Percentiles rank a stretch among this genome's conserved stretches.
These are phyloP conservation scores for Colletotrichum karsti DNA, from an alignment of 2,329 filamentous ascomycete genomes.

Conservation along the genomic window DNA sequence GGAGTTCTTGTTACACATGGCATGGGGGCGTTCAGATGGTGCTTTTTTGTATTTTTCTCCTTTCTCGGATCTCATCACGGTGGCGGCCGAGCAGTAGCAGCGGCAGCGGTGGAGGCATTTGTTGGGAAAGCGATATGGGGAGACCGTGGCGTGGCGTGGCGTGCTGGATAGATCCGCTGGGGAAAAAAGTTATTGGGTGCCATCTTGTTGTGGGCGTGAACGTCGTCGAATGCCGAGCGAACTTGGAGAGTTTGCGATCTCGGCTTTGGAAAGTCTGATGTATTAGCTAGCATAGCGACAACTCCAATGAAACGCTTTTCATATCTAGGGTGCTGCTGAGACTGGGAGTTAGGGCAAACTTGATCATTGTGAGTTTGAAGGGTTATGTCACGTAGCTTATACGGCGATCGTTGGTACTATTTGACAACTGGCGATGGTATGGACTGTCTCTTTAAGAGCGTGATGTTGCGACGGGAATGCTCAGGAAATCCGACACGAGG, in stretches of 20 bases:
- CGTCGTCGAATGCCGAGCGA: conserved; percentile 4
- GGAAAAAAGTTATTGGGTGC: not conserved
- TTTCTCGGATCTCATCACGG: not conserved
- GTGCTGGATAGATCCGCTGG: not conserved
- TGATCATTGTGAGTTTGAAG: too few species aligned
- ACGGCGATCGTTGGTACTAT: too few species aligned
- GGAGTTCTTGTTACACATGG: not conserved
- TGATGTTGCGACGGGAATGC: too few species aligned
- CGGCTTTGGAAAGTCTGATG: conserved; percentile 10
- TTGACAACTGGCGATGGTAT: too few species aligned
- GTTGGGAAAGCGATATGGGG: not conserved
- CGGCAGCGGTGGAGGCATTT: too few species aligned
- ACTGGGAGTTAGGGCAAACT: not conserved
- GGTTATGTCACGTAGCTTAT: too few species aligned
- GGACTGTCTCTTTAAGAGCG: too few species aligned
- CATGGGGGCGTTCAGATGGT: conserved; percentile 15
- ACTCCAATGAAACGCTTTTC: not conserved
- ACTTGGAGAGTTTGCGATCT: conserved; percentile 3
- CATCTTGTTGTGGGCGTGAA: not conserved
- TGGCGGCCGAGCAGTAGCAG: not conserved
- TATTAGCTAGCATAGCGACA: conserved; percentile 17
- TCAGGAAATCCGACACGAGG: too few species aligned
- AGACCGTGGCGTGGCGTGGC: too few species aligned
- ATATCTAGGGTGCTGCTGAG: not conserved
- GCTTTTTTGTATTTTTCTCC: not conserved